Base-by-base conservation (phyloP, 345 rosid genomes). In the Anastatica hierochuntica region DNA sequence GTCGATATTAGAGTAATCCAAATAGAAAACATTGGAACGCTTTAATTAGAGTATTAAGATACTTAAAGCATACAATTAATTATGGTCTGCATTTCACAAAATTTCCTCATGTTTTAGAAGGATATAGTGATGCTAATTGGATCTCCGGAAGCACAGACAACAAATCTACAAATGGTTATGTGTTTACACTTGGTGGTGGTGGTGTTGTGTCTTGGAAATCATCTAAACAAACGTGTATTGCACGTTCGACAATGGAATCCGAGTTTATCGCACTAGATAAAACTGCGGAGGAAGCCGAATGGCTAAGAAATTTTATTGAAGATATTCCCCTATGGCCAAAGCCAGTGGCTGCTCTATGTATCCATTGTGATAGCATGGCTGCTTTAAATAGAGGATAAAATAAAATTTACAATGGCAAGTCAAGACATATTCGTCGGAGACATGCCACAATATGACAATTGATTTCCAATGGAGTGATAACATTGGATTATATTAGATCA, bases 71-170 rank as follows among this genome's bases (percentile, higher is more conserved):
- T 33, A 49, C 16, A 49, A 18, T 49, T 1, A 26, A 4, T 18
- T 49, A 17, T 33, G 40, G 16, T 10, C 12, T 49, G 1, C 3
- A 18, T 49, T 49, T 10, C 57, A 21, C 14, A 2, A 52, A 36
- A 14, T 36, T 1, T 51, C 20, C 20, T 52, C 57, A 1, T 13
- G 33, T 52, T 0, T 14, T 52, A 36, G 33, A 52, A 52, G 44
- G 43, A 36, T 52, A 52, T 36, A 35, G 43, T 52, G 44, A 52
- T 35, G 44, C 43, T 0, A 52, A 23, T 17, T 52, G 34, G 33
- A 52, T 35, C 1, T 52, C 1, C 2, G 10, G n/a, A 21, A 52
- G 44, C 15, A 38, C 42, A 9, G 10, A 39, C 15, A 39, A 12
- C 10, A 44, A 44, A 12, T 23, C 33, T 6, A 44, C 49, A 44